Evolutionary conservation across 2,329 filamentous ascomycete species (phyloP), one percentile per base, ranked within the genome.

Genomic region (Aspergillus chevalieri): DNA sequence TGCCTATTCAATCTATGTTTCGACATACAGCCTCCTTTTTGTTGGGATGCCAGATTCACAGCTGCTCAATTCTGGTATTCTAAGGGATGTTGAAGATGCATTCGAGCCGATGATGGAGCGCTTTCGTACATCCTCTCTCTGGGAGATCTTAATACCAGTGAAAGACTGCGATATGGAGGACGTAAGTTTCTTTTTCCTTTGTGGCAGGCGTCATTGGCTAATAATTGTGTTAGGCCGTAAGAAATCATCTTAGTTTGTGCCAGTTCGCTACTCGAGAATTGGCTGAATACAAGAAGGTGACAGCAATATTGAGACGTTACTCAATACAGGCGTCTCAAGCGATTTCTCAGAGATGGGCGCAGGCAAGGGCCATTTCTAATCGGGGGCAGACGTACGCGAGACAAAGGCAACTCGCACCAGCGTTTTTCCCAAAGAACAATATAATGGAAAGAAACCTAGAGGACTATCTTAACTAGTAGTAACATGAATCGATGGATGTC

Each of bases 11-110:
- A 66, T 72, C n/a, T 43, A 68, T 26, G 24, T 26, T 26, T 26
- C 60, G 45, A 71, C 69, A 39, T 68, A 63, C 51, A 65, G 50
- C 14, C 62, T 71, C 26, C 50, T 71, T 12, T 70, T 70, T 53
- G 64, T 69, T 44, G 66, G 66, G 21, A 72, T 66, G 4, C 69
- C 68, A 12, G 67, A 71, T 78, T 0, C 65, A 85, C 33, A 70
- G 81, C 6, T 75, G 72, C 58, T 79, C 77, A 1, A 65, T 84
- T 72, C 69, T 6, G 67, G 72, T 46, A 62, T 62, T 19, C 55
- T 73, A 12, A 65, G 70, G 54, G 65, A 69, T 44, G 67, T 72
- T 52, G 69, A 63, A 3, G 66, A 68, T 50, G 56, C 67, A 42
- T 73, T 72, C 49, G 59, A 57, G 6, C 65, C 69, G 3, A 41